Base-by-base conservation (phyloP, 768 basidiomycete genomes). In the Agrocybe chaxingu region DNA sequence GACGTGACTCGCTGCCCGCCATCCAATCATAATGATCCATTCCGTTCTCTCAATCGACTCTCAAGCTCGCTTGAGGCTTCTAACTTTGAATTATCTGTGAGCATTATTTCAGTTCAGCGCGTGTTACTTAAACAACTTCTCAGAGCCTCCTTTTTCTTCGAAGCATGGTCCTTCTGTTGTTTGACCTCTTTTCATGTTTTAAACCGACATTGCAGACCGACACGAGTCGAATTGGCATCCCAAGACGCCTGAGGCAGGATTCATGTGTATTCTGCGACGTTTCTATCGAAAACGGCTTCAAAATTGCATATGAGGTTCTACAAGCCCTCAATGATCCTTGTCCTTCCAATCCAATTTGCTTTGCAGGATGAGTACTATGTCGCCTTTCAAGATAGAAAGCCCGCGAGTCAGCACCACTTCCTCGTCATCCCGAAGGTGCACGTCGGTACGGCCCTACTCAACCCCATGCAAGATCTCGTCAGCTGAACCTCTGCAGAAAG, bases 351-450 rank as follows among this genome's bases (percentile, higher is more conserved):
- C 47, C 31, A 36, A 47, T 30, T 1, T 7, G 13, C 12, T 32
- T 32, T 16, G 37, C 46, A 82, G 80, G 76, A 80, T 51, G 63
- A 69, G 1, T 56, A 58, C 3, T 80, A 81, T 51, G 49, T 82
- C 8, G 80, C 78, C 3, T 83, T 84, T 46, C 61, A 68, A 41
- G 82, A 84, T 55, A 65, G 64, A 41, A 69, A 58, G n/a, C 81
- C 82, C 4, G 75, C 79, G 1, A 68, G 75, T 41, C 54, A 61
- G 47, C 67, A 78, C 36, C 82, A 84, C 55, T 66, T 80, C 34
- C 75, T 74, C 47, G 53, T 84, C 37, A 70, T 80, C 24, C 79
- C 82, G 3, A 82, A 73, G 55, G 52, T 32, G 4, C 82, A 84
- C 52, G 77, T 82, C 6, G 61, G 82, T 79, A 50, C 19, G 72